Evolutionary conservation across 1,284 basidiomycete species (phyloP).

Genomic region (Cerrena zonata): DNA sequence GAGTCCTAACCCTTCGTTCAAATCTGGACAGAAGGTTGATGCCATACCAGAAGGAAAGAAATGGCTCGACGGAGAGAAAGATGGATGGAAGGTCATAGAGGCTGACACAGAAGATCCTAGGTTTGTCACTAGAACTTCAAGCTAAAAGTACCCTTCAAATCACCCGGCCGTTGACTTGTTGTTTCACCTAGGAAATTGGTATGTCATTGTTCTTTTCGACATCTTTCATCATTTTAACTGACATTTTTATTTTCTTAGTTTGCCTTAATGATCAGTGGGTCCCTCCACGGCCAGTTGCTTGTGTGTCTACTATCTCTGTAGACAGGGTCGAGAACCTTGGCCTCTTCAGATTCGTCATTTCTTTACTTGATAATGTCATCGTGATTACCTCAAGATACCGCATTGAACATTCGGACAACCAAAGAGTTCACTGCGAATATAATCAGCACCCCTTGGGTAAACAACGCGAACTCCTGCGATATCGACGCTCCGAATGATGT

Average conservation of each 20-base stretch:
- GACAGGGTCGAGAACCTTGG: conserved; percentile 61
- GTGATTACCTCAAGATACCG: conserved; percentile 48
- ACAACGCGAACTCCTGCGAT: conserved; percentile 63
- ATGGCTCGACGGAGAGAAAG: conserved; percentile 47
- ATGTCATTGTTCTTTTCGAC: not conserved
- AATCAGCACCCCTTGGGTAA: conserved; percentile 65
- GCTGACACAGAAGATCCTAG: conserved; percentile 39
- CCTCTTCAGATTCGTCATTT: conserved; percentile 47
- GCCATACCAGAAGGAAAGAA: conserved; percentile 40
- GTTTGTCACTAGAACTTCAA: conserved; percentile 23
- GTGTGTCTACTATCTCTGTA: conserved; percentile 61
- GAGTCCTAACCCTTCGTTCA: conserved; percentile 54
- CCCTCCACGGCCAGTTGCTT: conserved; percentile 68
- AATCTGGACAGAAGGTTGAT: conserved; percentile 46
- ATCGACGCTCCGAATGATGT: conserved; percentile 59
- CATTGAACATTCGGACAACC: conserved; percentile 57
- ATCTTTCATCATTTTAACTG: not conserved
- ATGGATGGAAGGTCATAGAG: conserved; percentile 54
- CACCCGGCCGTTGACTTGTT: not conserved
- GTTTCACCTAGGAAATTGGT: conserved; percentile 3
- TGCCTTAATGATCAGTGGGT: conserved; percentile 61
- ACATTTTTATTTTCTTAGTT: conserved; percentile 16
- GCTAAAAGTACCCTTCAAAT: not conserved
- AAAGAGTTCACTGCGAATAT: conserved; percentile 71
- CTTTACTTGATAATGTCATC: too few relatives aligned